Conservation (phyloP, 306 rosid species). For the Cicer arietinum region DNA sequence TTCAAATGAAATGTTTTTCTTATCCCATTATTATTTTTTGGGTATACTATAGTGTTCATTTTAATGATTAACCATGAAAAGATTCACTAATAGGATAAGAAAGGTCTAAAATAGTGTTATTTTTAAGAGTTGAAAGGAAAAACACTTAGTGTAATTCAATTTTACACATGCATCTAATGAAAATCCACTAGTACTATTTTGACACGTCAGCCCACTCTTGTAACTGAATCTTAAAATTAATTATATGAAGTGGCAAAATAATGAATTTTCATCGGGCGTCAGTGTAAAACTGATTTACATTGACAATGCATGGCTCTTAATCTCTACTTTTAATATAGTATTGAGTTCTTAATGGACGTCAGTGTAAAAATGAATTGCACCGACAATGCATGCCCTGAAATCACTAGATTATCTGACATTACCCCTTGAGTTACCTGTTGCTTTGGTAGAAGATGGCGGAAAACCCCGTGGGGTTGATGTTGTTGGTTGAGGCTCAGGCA, state of each 20-base stretch:
- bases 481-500: conserved; percentile 46
- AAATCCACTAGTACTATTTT: no score
- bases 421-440: conserved; percentile 62
- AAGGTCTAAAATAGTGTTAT: background rate
- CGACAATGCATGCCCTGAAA: no score
- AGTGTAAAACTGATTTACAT: no score
- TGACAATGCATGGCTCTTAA: no score
- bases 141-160: no score
- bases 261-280: no score
- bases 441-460: conserved; percentile 62
- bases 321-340: background rate
- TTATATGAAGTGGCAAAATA: no score
- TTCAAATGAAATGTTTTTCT: background rate
- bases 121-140: background rate
- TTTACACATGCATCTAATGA: no score
- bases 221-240: no score
- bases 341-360: background rate
- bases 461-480: conserved; percentile 58
- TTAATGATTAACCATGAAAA: conserved; percentile 32
- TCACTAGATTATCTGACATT: conserved; percentile 22
- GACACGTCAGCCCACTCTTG: no score
- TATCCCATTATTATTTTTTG: background rate
- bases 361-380: no score
- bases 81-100: background rate
- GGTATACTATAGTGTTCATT: conserved; percentile 10